These are phyloP conservation scores for Aureobasidium sp. DNA, from an alignment of 2,329 filamentous ascomycete species.

Conservation along the genomic window DNA sequence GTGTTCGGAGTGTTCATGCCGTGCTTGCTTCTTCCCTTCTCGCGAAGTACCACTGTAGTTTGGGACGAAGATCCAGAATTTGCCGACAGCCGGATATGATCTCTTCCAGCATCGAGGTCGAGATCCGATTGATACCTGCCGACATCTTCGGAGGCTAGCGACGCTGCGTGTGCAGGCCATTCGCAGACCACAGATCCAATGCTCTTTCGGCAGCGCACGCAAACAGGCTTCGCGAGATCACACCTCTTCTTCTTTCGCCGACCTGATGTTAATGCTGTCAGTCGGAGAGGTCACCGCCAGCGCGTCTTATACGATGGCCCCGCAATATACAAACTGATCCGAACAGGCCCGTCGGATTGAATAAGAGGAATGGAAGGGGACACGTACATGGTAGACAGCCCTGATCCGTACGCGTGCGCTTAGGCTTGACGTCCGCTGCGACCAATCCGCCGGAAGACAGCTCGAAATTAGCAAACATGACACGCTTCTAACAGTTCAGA, in stretches of 20 bases:
- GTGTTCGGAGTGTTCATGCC: background rate
- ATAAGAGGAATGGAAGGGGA: background rate
- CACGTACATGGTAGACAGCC: constrained; percentile 12
- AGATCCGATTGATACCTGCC: background rate
- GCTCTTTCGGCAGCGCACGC: constrained; percentile 8
- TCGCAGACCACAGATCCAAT: background rate
- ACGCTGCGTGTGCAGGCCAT: constrained; percentile 6
- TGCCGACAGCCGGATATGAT: background rate
- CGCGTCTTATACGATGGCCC: background rate
- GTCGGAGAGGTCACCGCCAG: background rate
- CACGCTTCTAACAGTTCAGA: background rate
- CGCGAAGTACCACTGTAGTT: background rate
- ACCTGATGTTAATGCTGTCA: background rate
- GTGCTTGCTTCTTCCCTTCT: background rate
- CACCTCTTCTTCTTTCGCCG: constrained; percentile 13
- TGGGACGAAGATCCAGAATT: background rate
- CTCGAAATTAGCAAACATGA: constrained; percentile 16
- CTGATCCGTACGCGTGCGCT: constrained; percentile 9
- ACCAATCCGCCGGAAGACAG: constrained; percentile 10
- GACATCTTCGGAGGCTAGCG: background rate
- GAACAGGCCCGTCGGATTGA: background rate
- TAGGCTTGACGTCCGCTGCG: constrained; percentile 3
- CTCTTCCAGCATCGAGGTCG: background rate
- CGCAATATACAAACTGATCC: background rate
- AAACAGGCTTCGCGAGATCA: constrained; percentile 1